A percentile compares a stretch with the other conserved stretches of the same genome.
phyloP scores from a whole-genome alignment of 2,329 filamentous ascomycete species.

The Neofusicoccum kwambonambiense region DNA sequence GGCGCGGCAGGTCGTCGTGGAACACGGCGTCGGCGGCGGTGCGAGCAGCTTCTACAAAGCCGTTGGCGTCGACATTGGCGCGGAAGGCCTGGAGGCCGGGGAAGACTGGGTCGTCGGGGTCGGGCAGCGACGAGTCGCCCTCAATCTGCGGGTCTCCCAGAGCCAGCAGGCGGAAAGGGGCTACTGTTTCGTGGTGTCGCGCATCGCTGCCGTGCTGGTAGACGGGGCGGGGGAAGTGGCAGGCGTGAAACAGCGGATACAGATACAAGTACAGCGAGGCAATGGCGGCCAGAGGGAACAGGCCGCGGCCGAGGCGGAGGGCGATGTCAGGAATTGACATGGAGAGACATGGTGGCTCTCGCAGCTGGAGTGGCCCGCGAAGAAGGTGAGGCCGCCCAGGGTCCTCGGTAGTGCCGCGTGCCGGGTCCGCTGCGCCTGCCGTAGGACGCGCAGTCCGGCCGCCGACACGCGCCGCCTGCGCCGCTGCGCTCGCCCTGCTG shows the following conservation, averaged over 20 bases:
- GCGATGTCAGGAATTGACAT: slow-evolving; percentile 53
- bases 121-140: slow-evolving; percentile 79
- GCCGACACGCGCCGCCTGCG: background rate
- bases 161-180: slow-evolving; percentile 82
- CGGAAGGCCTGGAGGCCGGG: slow-evolving; percentile 42
- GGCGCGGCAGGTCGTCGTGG: slow-evolving; percentile 62
- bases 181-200: slow-evolving; percentile 33
- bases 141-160: slow-evolving; percentile 93
- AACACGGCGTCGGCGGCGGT: slow-evolving; percentile 14
- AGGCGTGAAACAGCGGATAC: slow-evolving; percentile 78
- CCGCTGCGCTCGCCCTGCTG: background rate
- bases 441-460: background rate
- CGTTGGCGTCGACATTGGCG: slow-evolving; percentile 16
- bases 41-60: background rate
- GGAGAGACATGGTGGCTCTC: slow-evolving; percentile 30
- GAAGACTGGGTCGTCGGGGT: slow-evolving; percentile 44
- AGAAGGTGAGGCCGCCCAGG: background rate
- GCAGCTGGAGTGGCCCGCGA: background rate
- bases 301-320: slow-evolving; percentile 46
- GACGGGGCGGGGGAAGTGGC: slow-evolving; percentile 64
- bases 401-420: background rate
- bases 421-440: background rate
- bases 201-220: slow-evolving; percentile 26
- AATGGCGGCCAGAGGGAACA: slow-evolving; percentile 66
- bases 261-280: slow-evolving; percentile 80